Evolutionary conservation across 768 basidiomycete genomes (phyloP).

Genomic region (Trametopsis cervina): DNA sequence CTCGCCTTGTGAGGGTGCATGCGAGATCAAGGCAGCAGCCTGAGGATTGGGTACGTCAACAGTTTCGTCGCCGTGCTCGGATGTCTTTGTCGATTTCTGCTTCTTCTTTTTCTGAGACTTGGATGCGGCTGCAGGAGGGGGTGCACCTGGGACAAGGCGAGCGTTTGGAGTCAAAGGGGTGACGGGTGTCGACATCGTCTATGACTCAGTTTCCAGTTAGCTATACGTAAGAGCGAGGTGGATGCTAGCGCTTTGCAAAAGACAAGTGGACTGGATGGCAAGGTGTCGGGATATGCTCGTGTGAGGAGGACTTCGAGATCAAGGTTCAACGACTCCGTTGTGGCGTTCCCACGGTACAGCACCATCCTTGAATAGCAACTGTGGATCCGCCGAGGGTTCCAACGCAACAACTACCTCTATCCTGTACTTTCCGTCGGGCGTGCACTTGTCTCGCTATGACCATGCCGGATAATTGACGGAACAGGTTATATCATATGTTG

Average conservation of each 20-base stretch:
- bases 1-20: slow-evolving; percentile 41
- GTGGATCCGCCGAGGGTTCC: background rate
- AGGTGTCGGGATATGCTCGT: too few relatives aligned
- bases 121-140: slow-evolving; percentile 48
- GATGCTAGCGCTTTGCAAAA: too few relatives aligned
- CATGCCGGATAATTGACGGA: background rate
- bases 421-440: too few relatives aligned
- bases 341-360: background rate
- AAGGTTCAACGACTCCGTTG: background rate
- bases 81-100: slow-evolving; percentile 40
- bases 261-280: too few relatives aligned
- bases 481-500: background rate
- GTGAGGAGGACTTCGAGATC: background rate
- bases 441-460: background rate
- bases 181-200: slow-evolving; percentile 27
- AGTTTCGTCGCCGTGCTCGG: slow-evolving; percentile 41
- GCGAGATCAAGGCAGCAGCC: slow-evolving; percentile 41
- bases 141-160: slow-evolving; percentile 75
- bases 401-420: background rate
- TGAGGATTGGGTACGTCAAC: slow-evolving; percentile 40
- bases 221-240: background rate
- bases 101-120: slow-evolving; percentile 64
- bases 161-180: slow-evolving; percentile 21
- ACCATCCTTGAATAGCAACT: background rate
- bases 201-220: background rate